phyloP scores from a whole-genome alignment of 176 grass and related monocot genomes.

The Eleusine coracana region DNA sequence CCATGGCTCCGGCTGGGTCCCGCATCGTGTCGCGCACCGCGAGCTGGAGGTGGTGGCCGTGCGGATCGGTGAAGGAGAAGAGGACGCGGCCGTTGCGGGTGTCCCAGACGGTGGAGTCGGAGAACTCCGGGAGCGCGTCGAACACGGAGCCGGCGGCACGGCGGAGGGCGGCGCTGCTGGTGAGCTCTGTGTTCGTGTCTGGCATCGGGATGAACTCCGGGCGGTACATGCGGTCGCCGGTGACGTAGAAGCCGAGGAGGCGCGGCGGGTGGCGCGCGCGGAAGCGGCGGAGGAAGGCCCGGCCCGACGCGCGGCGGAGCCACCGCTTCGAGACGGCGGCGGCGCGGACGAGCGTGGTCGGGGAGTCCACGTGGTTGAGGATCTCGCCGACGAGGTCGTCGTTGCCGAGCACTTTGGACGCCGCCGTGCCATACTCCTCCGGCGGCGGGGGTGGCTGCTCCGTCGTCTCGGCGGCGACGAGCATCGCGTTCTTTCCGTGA shows the following conservation, averaged over 20 bases:
- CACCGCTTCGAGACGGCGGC: neutral
- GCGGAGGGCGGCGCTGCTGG: neutral
- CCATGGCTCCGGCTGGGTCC: neutral
- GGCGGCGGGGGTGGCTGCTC: too few species aligned
- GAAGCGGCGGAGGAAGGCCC: neutral
- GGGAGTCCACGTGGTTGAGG: neutral
- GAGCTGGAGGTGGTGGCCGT: too few species aligned
- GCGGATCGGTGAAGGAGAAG: neutral
- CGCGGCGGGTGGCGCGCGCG: neutral
- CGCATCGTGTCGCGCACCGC: neutral
- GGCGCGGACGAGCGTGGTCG: neutral
- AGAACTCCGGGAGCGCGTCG: neutral
- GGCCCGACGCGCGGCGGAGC: neutral
- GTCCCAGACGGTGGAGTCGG: neutral
- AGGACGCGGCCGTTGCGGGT: neutral
- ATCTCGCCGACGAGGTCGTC: neutral
- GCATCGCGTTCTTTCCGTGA: too few species aligned
- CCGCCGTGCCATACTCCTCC: too few species aligned
- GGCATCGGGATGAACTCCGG: neutral
- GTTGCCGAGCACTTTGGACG: neutral
- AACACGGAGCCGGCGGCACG: neutral
- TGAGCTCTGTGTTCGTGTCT: too few species aligned
- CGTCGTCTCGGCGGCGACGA: too few species aligned
- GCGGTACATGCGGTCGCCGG: neutral
- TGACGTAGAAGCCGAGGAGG: constrained; percentile 21